phyloP scores from a whole-genome alignment of 2,329 filamentous ascomycete species.

The Apiospora koreana region DNA sequence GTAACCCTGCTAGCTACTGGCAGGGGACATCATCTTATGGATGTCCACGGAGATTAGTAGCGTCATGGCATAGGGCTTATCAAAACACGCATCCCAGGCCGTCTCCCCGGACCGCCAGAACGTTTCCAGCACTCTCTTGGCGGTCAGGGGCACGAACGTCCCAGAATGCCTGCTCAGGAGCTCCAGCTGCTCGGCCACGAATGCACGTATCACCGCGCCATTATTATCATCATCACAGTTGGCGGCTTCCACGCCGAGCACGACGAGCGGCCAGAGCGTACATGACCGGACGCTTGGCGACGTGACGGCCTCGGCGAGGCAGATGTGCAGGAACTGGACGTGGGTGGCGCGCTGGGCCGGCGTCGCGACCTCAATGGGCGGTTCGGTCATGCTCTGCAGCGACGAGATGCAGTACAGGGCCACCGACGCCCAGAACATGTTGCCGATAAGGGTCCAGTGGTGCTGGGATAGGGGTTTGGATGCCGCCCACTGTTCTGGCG shows the following conservation, averaged over 20 bases:
- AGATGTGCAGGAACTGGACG: slow-evolving; percentile 18
- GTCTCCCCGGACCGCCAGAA: slow-evolving; percentile 36
- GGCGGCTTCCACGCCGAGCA: slow-evolving; percentile 37
- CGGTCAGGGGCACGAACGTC: slow-evolving; percentile 31
- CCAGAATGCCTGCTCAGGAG: slow-evolving; percentile 29
- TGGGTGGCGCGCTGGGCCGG: slow-evolving; percentile 14
- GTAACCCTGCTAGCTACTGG: not conserved
- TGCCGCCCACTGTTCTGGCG: slow-evolving; percentile 29
- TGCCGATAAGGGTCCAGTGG: slow-evolving; percentile 31
- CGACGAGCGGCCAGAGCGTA: slow-evolving; percentile 37
- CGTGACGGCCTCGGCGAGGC: slow-evolving; percentile 23
- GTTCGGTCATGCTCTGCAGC: slow-evolving; percentile 33
- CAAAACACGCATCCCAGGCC: slow-evolving; percentile 41
- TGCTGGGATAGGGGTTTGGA: slow-evolving; percentile 25
- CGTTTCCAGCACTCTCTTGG: slow-evolving; percentile 31
- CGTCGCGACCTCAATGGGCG: slow-evolving; percentile 24
- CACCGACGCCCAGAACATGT: slow-evolving; percentile 32
- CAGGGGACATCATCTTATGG: not conserved
- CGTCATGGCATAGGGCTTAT: slow-evolving; percentile 25
- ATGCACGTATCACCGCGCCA: slow-evolving; percentile 23
- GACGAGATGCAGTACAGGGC: slow-evolving; percentile 39
- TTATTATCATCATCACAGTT: slow-evolving; percentile 16
- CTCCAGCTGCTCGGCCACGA: slow-evolving; percentile 28
- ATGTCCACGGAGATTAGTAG: slow-evolving; percentile 23
- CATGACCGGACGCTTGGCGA: slow-evolving; percentile 24